phyloP scores from a whole-genome alignment of 345 rosid genomes.

The Hevea brasiliensis region DNA sequence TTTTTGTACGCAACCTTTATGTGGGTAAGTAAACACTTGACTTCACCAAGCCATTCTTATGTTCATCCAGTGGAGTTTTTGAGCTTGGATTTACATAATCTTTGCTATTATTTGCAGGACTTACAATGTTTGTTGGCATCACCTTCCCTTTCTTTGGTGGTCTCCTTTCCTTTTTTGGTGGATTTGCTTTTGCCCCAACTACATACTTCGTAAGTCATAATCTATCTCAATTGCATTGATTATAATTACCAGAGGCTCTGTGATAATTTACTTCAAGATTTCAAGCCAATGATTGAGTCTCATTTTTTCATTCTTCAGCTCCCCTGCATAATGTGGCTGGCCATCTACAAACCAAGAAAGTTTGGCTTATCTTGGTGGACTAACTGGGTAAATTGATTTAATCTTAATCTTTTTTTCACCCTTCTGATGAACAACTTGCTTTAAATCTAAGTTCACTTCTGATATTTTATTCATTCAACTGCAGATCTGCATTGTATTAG shows the following conservation, averaged over 20 bases:
- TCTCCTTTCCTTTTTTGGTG: conserved; percentile 32
- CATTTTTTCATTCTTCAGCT: conserved; percentile 15
- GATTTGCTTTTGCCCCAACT: conserved; percentile 39
- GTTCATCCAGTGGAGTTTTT: neutral
- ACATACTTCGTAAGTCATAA: conserved; percentile 30
- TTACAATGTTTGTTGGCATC: conserved; percentile 32
- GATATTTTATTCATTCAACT: neutral
- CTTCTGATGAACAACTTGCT: neutral
- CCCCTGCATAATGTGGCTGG: conserved; percentile 35
- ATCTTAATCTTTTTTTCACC: neutral
- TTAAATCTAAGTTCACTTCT: neutral
- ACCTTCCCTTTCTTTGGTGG: conserved; percentile 35
- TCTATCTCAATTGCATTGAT: neutral
- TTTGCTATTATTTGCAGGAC: conserved; percentile 12
- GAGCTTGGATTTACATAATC: neutral
- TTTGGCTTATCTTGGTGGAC: conserved; percentile 34
- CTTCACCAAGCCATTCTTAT: neutral
- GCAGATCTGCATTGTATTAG: conserved; percentile 33
- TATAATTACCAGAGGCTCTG: too few species aligned
- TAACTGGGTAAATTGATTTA: conserved; percentile 25
- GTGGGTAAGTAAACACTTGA: conserved; percentile 24
- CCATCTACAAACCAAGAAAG: conserved; percentile 28
- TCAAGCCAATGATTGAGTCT: neutral
- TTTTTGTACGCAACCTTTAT: conserved; percentile 20
- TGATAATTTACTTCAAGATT: too few species aligned